Evolutionary conservation across 2,329 filamentous ascomycete species (phyloP), one percentile per base, ranked within the genome.

Genomic region (Aschersonia sp.): DNA sequence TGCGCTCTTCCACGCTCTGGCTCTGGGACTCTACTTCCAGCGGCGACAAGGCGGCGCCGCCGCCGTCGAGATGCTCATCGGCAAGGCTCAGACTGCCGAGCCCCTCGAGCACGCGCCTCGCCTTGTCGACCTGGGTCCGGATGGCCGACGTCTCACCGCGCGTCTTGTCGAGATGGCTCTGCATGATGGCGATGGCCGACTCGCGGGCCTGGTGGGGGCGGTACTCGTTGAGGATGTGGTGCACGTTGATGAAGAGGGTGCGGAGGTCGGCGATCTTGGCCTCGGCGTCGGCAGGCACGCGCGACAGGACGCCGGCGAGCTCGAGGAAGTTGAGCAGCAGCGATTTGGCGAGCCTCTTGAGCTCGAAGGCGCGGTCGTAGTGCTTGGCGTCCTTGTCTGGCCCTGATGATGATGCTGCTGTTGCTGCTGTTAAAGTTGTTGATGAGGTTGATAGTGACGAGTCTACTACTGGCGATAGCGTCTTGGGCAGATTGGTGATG

Each of bases 201-300:
- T 96, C 89, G 43, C 90, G 71, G 30, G 89, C 88, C 67, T 97
- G 90, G 61, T 96, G 89, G 8, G 89, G 89, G 33, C 90, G 77
- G 66, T 95, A 97, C 63, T 94, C 83, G 63, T 98, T 98, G 54
- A 97, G 79, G 47, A 95, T 75, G 58, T 94, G 87, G 65, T 96
- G 88, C 58, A 94, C 84, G 63, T 97, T 97, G 63, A 90, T 81
- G 53, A 94, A 83, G 31, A 97, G 68, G 12, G 83, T 88, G 57
- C 84, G 76, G 33, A 98, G 66, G 62, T 97, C 84, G 43, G 79
- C 71, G 43, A 90, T 73, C 61, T 94, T 94, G 42, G 79, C 73
- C 30, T 76, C 70, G 46, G 80, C 83, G 60, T 83, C 56, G 42
- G 55, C 43, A 0, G 64, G 61, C 30, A 54, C 56, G 14, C 52